Base-by-base conservation (phyloP, 345 rosid genomes). In the Eucalyptus albens region DNA sequence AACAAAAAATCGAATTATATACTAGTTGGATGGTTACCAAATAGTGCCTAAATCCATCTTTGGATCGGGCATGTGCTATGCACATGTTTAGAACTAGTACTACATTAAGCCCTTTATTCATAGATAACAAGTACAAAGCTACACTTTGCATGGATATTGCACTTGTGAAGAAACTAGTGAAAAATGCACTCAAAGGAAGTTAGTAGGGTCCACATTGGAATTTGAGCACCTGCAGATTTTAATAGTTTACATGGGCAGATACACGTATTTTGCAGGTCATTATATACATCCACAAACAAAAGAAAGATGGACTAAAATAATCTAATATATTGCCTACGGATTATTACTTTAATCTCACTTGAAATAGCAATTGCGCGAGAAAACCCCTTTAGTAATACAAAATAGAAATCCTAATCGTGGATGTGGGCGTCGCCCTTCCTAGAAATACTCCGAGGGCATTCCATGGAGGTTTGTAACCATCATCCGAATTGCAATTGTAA, bases 1-100 rank as follows among this genome's bases (percentile, higher is more conserved):
- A 50, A 50, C 51, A 50, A 50, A 50, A 50, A 50, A 50, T 50
- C 0, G 0, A 50, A 50, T 15, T 0, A 15, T 1, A 50, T 0
- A 50, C 51, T 50, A 50, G 0, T 50, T 50, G 1, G 16, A 50
- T 50, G 1, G 7, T 50, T 50, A 15, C 0, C 17, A 50, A 50
- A 50, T 1, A 50, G 7, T 50, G 51, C 7, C 17, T 16, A 69
- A 16, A 33, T 33, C 24, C 12, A 16, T 69, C 8, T 33, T 33
- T 17, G 13, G 19, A 69, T 69, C 2, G 2, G 12, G 81, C 81
- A 33, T 21, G 4, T 69, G 81, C 13, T 15, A 4, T 15, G 33
- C 17, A 31, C 10, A 15, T 31, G 80, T 16, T 29, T 27, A 13
- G 19, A 65, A 65, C 33, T 65, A n/a, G 17, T 7, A 7, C 33